Conservation (phyloP, 306 rosid genomes). For the Urtica urens region DNA sequence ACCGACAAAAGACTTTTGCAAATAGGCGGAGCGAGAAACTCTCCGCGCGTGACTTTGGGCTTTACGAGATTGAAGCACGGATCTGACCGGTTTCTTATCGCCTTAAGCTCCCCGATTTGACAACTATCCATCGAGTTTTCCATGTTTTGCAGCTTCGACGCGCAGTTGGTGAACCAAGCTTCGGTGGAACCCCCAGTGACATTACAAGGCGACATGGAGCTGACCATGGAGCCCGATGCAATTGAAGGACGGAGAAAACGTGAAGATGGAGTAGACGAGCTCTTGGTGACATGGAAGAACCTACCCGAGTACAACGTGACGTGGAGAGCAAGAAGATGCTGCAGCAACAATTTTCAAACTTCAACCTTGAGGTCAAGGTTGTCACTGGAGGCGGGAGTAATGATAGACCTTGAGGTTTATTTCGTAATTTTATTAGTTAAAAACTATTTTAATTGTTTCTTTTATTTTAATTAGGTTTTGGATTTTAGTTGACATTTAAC, state of each 20-base stretch:
- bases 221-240: neutral
- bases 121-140: neutral
- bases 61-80: neutral
- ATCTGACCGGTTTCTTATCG: neutral
- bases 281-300: neutral
- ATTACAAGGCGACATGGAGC: neutral
- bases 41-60: neutral
- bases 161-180: neutral
- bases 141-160: neutral
- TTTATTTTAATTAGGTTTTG: too few relatives aligned
- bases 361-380: conserved; percentile 2
- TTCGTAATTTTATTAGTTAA: too few relatives aligned
- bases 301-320: too few relatives aligned
- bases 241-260: neutral
- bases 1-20: neutral
- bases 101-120: fast-evolving
- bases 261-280: neutral
- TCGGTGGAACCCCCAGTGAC: neutral
- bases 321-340: neutral
- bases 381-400: neutral
- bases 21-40: neutral
- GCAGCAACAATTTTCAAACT: neutral
- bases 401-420: neutral
- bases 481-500: too few relatives aligned
- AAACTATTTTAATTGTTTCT: too few relatives aligned